Percentiles rank a stretch among this genome's conserved stretches.
Conservation (phyloP, 768 basidiomycete genomes). For the Suillus clintonianus region DNA sequence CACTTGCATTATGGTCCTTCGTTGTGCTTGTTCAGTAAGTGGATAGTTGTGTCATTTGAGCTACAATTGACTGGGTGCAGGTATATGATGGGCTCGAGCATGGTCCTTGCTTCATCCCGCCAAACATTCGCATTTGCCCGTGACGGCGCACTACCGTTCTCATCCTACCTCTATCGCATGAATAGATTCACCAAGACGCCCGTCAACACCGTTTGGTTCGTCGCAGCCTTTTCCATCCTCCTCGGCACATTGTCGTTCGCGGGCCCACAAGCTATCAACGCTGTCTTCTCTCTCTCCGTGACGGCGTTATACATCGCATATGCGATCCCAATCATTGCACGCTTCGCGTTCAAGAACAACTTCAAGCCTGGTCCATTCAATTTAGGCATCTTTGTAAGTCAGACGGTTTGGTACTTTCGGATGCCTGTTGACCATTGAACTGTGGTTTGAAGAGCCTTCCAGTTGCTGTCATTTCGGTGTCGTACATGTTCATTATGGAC, state of each 20-base stretch:
- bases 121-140: no score
- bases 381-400: slow-evolving; percentile 44
- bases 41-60: background rate
- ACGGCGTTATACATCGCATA: slow-evolving; percentile 49
- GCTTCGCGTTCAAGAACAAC: slow-evolving; percentile 47
- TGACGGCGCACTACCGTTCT: no score
- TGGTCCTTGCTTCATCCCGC: no score
- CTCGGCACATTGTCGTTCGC: slow-evolving; percentile 59
- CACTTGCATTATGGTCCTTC: slow-evolving; percentile 54
- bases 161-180: no score
- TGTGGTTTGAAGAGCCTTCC: slow-evolving; percentile 48
- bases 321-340: slow-evolving; percentile 50
- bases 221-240: slow-evolving; percentile 38
- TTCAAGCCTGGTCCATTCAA: slow-evolving; percentile 51
- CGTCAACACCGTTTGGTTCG: slow-evolving; percentile 60
- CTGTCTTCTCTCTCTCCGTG: slow-evolving; percentile 54
- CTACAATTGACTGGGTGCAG: slow-evolving; percentile 17
- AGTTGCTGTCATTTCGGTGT: slow-evolving; percentile 52
- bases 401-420: slow-evolving; percentile 9
- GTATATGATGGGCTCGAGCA: slow-evolving; percentile 37
- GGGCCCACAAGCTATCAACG: slow-evolving; percentile 54
- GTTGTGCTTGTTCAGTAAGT: slow-evolving; percentile 50
- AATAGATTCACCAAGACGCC: slow-evolving; percentile 47
- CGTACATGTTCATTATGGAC: slow-evolving; percentile 67
- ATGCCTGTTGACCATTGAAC: slow-evolving; percentile 2